A percentile compares a stretch with the other conserved stretches of the same genome.
These are phyloP conservation scores for Leucocoprinus sp. DNA, from an alignment of 768 basidiomycete species.

Conservation along the genomic window DNA sequence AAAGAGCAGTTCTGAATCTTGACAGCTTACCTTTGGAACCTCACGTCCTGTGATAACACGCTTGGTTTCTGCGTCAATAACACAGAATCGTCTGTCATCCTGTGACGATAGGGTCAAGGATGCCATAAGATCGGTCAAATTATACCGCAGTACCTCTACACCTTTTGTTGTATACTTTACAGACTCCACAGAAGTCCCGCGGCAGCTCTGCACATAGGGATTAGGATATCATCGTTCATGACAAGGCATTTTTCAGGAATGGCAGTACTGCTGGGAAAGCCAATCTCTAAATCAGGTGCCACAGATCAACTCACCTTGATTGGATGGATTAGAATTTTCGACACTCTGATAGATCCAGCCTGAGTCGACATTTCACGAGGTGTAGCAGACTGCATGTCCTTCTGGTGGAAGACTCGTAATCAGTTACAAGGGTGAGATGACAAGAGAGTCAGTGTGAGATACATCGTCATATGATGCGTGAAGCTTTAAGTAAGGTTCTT, in stretches of 20 bases:
- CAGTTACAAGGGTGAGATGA: no score
- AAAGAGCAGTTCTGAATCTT: background rate
- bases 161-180: conserved; percentile 54
- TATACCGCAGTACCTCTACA: conserved; percentile 40
- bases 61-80: conserved; percentile 48
- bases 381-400: no score
- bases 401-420: no score
- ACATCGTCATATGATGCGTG: no score
- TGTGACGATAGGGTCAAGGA: no score
- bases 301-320: conserved; percentile 43
- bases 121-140: background rate
- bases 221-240: background rate
- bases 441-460: no score
- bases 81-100: conserved; percentile 68
- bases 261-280: background rate
- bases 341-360: conserved; percentile 33
- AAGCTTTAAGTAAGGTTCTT: no score
- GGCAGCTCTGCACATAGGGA: conserved; percentile 48
- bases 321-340: conserved; percentile 57
- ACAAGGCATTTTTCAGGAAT: background rate
- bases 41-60: conserved; percentile 62
- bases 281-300: background rate
- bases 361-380: no score
- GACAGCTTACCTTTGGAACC: conserved; percentile 40
- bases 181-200: conserved; percentile 51